Evolutionary conservation across 768 basidiomycete genomes (phyloP), one percentile per base, ranked within the genome.

Genomic region (Krasilnikovozyma curviuscula): DNA sequence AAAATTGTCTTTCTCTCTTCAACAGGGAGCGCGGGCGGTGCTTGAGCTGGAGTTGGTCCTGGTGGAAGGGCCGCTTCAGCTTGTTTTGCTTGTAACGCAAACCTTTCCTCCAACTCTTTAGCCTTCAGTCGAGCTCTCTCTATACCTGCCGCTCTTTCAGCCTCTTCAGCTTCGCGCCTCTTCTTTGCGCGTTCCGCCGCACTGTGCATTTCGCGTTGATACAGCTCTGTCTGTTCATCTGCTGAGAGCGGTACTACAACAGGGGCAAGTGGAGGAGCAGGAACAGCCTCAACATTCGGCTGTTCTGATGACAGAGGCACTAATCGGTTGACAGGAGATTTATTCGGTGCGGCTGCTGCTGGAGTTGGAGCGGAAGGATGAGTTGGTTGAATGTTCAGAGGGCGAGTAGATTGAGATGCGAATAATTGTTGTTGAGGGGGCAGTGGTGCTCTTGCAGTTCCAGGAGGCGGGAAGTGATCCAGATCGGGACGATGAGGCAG

Each of bases 181-280:
- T 34, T 10, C 18, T 34, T 40, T 7, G 50, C 50, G 9, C 50
- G 39, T 35, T 52, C 45, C 1, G 50, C 50, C 2, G 50, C 50
- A 6, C 38, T 41, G 24, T 46, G 44, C 50, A 52, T 52, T 46
- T 52, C 50, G 40, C 44, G 45, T 46, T 52, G 46, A 24, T 52
- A 46, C 23, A 47, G 40, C 40, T 30, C 38, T 2, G 50, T 43
- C 7, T 46, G 21, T 27, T 52, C 46, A 13, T 44, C 18, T 16
- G 42, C 42, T 13, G 42, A 13, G 18, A 31, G 42, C 23, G 21
- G 39, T 21, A 40, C 39, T 21, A 13, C 30, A 44, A 9, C 29
- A 1, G 28, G 14, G 18, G 29, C 29, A 13, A 13, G 7, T 16
- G 42, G 19, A 18, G 25, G 14, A 29, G 41, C 18, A 25, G 41